These are phyloP conservation scores for Grifola frondosa DNA, from an alignment of 1,284 basidiomycete species.

Conservation along the genomic window DNA sequence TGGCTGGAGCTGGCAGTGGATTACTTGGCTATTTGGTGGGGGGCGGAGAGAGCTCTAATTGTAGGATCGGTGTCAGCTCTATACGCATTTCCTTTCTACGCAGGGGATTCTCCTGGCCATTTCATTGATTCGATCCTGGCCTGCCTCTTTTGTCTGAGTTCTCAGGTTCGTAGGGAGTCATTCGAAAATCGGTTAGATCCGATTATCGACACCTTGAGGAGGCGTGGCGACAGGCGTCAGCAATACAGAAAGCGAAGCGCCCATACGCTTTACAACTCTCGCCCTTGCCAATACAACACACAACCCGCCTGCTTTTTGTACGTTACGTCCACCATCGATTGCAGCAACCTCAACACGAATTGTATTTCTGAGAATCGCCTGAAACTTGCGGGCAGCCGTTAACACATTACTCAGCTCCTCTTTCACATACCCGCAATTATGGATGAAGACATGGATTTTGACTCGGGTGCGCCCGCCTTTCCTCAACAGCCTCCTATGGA, in stretches of 20 bases:
- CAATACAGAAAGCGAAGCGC: constrained; percentile 24
- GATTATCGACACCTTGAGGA: constrained; percentile 23
- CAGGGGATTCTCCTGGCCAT: no score
- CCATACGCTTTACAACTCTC: constrained; percentile 23
- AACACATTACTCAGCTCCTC: constrained; percentile 9
- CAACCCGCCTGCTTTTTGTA: constrained; percentile 10
- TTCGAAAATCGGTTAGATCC: constrained; percentile 37
- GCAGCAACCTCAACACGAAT: background rate
- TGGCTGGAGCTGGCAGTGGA: constrained; percentile 57
- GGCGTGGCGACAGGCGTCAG: constrained; percentile 31
- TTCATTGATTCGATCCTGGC: no score
- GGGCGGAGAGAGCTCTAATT: constrained; percentile 30
- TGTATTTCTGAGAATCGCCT: constrained; percentile 11
- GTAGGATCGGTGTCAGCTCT: constrained; percentile 2
- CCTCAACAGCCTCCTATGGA: constrained; percentile 38
- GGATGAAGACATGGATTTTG: constrained; percentile 79
- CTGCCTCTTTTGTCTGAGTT: constrained; percentile 11
- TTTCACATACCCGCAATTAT: constrained; percentile 39
- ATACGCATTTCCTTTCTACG: background rate
- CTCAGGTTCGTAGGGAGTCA: no score
- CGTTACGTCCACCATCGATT: constrained; percentile 21
- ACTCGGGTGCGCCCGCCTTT: constrained; percentile 36
- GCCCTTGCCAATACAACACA: constrained; percentile 15
- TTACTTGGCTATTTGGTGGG: constrained; percentile 57
- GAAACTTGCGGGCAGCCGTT: constrained; percentile 4